These are phyloP conservation scores for Geosmithia flava DNA, from an alignment of 2,329 filamentous ascomycete genomes.

Conservation along the genomic window DNA sequence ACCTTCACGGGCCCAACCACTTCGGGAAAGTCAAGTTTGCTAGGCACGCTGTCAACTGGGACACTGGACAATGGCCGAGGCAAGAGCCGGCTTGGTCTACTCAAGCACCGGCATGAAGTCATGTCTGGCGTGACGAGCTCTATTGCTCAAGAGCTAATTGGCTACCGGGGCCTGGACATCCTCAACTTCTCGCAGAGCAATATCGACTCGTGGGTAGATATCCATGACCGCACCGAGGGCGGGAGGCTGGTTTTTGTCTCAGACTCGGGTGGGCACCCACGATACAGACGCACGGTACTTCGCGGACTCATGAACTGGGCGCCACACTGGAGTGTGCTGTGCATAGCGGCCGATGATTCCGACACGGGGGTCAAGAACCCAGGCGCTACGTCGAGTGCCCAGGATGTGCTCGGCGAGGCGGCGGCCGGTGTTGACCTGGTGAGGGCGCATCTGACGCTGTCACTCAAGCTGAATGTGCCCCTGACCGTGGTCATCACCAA, in stretches of 20 bases:
- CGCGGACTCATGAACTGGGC: constrained; percentile 90
- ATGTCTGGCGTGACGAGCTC: constrained; percentile 87
- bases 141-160: constrained; percentile 84
- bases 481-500: constrained; percentile 82
- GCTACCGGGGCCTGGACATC: constrained; percentile 53
- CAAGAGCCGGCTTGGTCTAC: constrained; percentile 73
- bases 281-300: constrained; percentile 80
- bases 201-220: constrained; percentile 87
- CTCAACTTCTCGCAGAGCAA: constrained; percentile 81
- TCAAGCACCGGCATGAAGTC: constrained; percentile 91
- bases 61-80: constrained; percentile 85
- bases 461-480: constrained; percentile 66
- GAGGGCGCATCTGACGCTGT: constrained; percentile 72
- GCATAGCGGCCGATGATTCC: constrained; percentile 68
- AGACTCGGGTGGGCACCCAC: constrained; percentile 83
- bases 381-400: constrained; percentile 33
- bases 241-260: constrained; percentile 78
- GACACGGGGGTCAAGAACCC: constrained; percentile 22
- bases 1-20: constrained; percentile 82
- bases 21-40: constrained; percentile 81
- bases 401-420: constrained; percentile 36
- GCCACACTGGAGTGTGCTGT: constrained; percentile 85
- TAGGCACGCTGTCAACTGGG: constrained; percentile 81
- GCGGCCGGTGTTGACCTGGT: constrained; percentile 57
- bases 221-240: constrained; percentile 64